Conservation (phyloP, 345 rosid genomes). For the Pugionium dolabratum region DNA sequence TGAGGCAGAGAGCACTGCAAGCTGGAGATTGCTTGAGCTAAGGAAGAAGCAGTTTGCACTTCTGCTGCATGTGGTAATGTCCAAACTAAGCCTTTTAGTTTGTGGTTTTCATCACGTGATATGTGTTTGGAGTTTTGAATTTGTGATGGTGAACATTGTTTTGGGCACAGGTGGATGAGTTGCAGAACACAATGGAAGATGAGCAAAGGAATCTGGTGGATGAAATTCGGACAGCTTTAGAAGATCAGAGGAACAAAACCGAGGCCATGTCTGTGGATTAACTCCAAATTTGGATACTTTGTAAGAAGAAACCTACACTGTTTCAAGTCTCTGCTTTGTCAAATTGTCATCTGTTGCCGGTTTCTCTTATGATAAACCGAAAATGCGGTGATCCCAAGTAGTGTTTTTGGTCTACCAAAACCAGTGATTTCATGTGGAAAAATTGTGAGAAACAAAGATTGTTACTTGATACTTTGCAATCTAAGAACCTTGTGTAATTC, state of each 20-base stretch:
- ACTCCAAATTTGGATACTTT: conserved; percentile 4
- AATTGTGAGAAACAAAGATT: conserved; percentile 1
- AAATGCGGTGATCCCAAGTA: neutral
- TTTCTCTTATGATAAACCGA: conserved; percentile 1
- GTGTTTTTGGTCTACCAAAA: neutral
- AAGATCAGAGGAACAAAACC: conserved; percentile 67
- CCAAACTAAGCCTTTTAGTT: conserved; percentile 5
- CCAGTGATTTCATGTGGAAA: neutral
- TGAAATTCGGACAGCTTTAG: conserved; percentile 74
- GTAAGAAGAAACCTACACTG: conserved; percentile 20
- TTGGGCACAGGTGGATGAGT: conserved; percentile 75
- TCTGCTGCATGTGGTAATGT: conserved; percentile 84
- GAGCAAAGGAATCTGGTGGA: conserved; percentile 86
- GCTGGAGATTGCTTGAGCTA: conserved; percentile 87
- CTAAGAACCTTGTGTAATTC: conserved; percentile 2
- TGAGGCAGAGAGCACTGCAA: conserved; percentile 81
- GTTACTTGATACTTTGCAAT: neutral
- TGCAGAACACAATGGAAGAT: conserved; percentile 86
- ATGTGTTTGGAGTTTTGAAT: conserved; percentile 1
- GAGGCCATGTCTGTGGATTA: conserved; percentile 49
- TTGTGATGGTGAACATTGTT: conserved; percentile 24
- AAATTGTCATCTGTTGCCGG: conserved; percentile 9
- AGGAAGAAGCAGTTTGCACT: conserved; percentile 93
- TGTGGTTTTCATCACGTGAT: conserved; percentile 1
- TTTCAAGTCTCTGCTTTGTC: conserved; percentile 23